Conservation (phyloP, 257 asterid species). For the Scutellaria baicalensis region DNA sequence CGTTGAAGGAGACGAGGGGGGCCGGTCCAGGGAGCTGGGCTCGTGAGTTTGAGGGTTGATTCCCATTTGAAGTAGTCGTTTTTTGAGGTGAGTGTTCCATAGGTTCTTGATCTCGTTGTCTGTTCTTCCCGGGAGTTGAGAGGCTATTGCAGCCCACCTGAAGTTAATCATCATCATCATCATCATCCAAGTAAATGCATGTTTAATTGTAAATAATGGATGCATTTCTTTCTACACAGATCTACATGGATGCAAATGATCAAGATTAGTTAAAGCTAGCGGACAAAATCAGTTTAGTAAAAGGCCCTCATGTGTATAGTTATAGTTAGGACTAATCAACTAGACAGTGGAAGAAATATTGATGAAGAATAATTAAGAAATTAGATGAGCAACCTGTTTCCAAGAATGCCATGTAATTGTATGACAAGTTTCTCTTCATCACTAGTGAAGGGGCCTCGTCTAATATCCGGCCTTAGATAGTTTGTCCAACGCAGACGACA, state of each 20-base stretch:
- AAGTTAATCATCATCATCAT: background rate
- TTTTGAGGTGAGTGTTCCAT: slow-evolving; percentile 91
- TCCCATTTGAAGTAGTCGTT: slow-evolving; percentile 61
- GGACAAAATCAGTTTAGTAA: background rate
- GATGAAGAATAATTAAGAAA: too few species aligned
- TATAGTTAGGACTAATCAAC: background rate
- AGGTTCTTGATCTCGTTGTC: slow-evolving; percentile 88
- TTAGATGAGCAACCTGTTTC: slow-evolving; percentile 93
- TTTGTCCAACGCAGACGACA: slow-evolving; percentile 84
- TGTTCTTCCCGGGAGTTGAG: slow-evolving; percentile 78
- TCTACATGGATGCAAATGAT: background rate
- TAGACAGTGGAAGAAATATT: background rate
- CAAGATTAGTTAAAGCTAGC: background rate
- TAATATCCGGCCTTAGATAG: slow-evolving; percentile 85
- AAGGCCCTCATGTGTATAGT: background rate
- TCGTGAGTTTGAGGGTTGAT: slow-evolving; percentile 76
- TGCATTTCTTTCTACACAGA: too few species aligned
- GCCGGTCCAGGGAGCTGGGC: slow-evolving; percentile 26
- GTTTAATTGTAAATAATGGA: too few species aligned
- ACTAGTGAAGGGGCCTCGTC: slow-evolving; percentile 62
- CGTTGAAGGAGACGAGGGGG: slow-evolving; percentile 35
- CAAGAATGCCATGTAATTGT: slow-evolving; percentile 84
- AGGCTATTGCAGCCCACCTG: slow-evolving; percentile 94
- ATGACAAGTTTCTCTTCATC: slow-evolving; percentile 84
- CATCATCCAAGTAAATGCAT: too few species aligned